Evolutionary conservation across 1,139 yeast genomes (phyloP), one percentile per base, ranked within the genome.

Genomic region (Debaryomyces sp.): DNA sequence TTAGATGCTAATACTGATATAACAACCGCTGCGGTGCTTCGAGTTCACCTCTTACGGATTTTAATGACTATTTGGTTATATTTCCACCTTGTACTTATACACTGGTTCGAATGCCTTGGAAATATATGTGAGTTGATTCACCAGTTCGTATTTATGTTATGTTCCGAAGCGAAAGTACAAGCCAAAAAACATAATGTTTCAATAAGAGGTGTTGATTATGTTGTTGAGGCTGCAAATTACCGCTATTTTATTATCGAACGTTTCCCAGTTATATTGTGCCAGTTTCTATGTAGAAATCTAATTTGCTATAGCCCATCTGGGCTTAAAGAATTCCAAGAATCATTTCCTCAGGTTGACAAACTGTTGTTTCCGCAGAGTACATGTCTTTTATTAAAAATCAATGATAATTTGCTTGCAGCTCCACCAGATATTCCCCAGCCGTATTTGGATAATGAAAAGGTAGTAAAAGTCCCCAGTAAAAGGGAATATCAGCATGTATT

Each of bases 351-450:
- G 18, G 35, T 17, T 9, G 30, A 46, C 12, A 41, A 43, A 10
- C 43, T 51, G 7, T 44, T 44, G 6, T 50, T 59, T 10, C 70
- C 71, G 5, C 40, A 43, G 8, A 57, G 66, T 10, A 47, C 62
- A 6, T 50, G 61, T 3, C 46, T 66, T 17, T 46, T 68, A 6
- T 54, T 64, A 23, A 51, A 56, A 15, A 42, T 52, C 17, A 52
- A 57, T 23, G 49, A 52, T 1, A 48, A 51, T 26, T 15, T 50
- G 7, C 43, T 58, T 2, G 46, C 54, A 2, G 53, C 64, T 21
- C 79, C 80, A 24, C 73, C 78, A 3, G 68, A 64, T 7, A 52
- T 74, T 7, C 82, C 82, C 1, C 65, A 63, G 40, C 80, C 81
- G 0, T 76, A 64, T 50, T 57, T 77, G 44, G 73, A 72, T 47